Base-by-base conservation (phyloP, 83 land plant species). In the Picea abies region DNA sequence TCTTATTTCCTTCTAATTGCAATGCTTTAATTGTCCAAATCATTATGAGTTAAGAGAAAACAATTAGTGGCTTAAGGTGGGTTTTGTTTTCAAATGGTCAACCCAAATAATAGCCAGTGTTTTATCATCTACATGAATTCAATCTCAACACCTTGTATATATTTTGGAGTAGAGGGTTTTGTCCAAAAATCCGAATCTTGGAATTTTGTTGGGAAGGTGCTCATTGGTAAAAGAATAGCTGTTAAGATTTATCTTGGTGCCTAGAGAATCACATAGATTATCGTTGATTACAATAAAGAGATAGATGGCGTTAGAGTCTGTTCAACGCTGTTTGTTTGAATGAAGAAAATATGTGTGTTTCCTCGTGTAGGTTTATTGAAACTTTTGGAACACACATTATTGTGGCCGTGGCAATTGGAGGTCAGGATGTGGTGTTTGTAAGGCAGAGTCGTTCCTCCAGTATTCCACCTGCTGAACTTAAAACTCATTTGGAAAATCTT, bases 351-450 rank as follows among this genome's bases (percentile, higher is more conserved):
- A 56, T 12, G 15, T 47, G 60, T 76, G 32, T 76, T 76, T 76
- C 7, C 44, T 68, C 83, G 63, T 61, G 63, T 87, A 94, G 96
- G 85, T 94, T 94, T 82, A 94, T 94, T 23, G 86, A 86, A 67
- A 84, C 76, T 6, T 92, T 87, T 85, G 96, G 96, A n/a, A 92
- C 96, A 63, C 96, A 94, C 78, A 85, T 94, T 63, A 90, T 94
- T 58, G 88, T 89, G 2, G 89, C 90, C 14, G 82, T 90, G 68
- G 88, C 87, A 37, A 58, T 94, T 79, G 94, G 96, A 29, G 96
- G 96, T 20, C 94, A 89, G 60, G 94, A 94, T 86, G 73, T 94
- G 47, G 64, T 94, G 60, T 90, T 88, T 81, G 87, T 92, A 5
- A 84, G 86, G 73, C 94, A 94, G 83, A 84, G 22, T 56, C 88